Base-by-base conservation (phyloP, 2,329 filamentous ascomycete species). In the Raffaelea ambrosiae region DNA sequence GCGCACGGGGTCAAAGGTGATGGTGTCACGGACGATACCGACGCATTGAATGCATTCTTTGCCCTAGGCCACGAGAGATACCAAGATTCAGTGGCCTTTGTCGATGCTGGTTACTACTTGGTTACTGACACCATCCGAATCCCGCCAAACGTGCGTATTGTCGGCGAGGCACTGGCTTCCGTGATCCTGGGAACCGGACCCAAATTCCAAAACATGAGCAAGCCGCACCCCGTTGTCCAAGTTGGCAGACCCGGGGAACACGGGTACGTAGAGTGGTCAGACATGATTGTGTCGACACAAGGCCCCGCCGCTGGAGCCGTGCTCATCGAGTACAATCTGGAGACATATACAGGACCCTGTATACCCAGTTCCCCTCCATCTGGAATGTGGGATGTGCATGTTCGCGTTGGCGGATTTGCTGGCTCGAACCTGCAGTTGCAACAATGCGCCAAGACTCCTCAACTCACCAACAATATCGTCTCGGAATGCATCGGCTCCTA, bases 371-470 rank as follows among this genome's bases (percentile, higher is more conserved):
- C 50, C 21, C 52, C 50, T 16, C 72, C 73, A 3, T 68, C 68
- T 4, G 80, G 77, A 14, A 72, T 84, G 62, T 90, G 85, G 86
- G 86, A 90, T 55, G 78, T 84, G 13, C 86, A 90, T 64, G 77
- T 84, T 59, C 80, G 86, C 56, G 74, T 91, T 43, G 86, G 84
- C 54, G 86, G 86, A 14, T 81, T 79, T 52, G 74, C 76, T 4
- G 84, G 84, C 36, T 86, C 84, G 4, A 65, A 82, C 36, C 73
- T 89, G 26, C 81, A 86, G 61, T 73, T 78, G 23, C 72, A 79
- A 50, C 77, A 79, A 47, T 93, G 86, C 62, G 66, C 73, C 50
- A 87, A 84, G 63, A 61, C 68, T 42, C 59, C 70, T 0, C 23
- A 56, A n/a, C 21, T 53, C 2, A 47, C 52, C 20, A 48, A 53